These are phyloP conservation scores for Avena atlantica DNA, from an alignment of 176 grass and related monocot genomes.

Conservation along the genomic window DNA sequence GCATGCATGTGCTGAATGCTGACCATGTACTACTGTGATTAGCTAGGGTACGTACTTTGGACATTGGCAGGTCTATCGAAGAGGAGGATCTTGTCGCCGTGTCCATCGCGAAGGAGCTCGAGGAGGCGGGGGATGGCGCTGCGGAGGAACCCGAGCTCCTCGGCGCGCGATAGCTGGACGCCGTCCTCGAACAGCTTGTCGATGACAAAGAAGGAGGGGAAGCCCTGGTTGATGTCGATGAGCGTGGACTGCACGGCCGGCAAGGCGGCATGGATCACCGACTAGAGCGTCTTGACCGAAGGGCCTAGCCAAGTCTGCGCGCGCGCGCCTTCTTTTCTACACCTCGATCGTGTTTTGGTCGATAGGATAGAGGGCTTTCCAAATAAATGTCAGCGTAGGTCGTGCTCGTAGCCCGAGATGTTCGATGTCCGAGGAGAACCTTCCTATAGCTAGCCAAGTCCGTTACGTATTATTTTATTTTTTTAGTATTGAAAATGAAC, in stretches of 20 bases:
- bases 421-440: no score
- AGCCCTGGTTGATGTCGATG: constrained; percentile 41
- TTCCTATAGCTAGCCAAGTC: no score
- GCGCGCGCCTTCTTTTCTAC: no score
- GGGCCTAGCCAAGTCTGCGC: no score
- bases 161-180: constrained; percentile 40
- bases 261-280: constrained; percentile 57
- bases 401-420: no score
- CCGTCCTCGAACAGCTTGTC: constrained; percentile 76
- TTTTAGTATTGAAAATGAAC: no score
- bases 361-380: no score
- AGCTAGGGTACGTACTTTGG: constrained; percentile 43
- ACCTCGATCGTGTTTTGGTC: no score
- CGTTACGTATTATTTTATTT: no score
- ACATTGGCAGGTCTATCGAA: constrained; percentile 26
- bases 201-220: constrained; percentile 70
- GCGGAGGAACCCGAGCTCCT: constrained; percentile 44
- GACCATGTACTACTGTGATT: no score
- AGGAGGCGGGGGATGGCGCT: constrained; percentile 51
- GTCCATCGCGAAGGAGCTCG: constrained; percentile 40
- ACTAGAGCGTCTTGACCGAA: constrained; percentile 40
- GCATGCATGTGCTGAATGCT: no score
- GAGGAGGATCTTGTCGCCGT: constrained; percentile 34
- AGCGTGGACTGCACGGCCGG: constrained; percentile 54
- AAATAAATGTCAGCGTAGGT: no score